A percentile compares a stretch with the other conserved stretches of the same genome.
Conservation (phyloP, 2,329 filamentous ascomycete species). For the Aspergillus sp. region DNA sequence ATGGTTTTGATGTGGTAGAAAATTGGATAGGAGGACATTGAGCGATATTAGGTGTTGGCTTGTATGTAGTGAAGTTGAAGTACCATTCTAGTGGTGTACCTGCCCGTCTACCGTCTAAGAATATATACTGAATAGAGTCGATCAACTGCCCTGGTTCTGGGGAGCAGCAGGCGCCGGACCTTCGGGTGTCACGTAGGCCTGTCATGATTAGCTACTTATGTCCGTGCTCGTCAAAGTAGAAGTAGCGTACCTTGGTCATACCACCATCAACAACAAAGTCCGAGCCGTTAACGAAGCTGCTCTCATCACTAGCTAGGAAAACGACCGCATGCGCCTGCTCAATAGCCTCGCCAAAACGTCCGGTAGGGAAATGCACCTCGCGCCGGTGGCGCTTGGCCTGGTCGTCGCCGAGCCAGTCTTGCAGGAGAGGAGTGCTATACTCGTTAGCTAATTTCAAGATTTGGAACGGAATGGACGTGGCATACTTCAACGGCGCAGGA, state of each 20-base stretch:
- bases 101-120: neutral
- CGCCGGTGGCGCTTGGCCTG: conserved; percentile 77
- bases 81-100: neutral
- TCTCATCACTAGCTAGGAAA: conserved; percentile 85
- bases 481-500: conserved; percentile 81
- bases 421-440: conserved; percentile 75
- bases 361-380: conserved; percentile 86
- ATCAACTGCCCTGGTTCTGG: conserved; percentile 49
- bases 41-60: neutral
- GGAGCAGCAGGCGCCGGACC: conserved; percentile 60
- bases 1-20: neutral
- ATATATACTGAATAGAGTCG: neutral
- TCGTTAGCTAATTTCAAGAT: conserved; percentile 1
- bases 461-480: neutral
- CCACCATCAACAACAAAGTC: conserved; percentile 97
- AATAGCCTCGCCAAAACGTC: conserved; percentile 89
- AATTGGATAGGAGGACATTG: neutral
- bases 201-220: conserved; percentile 13
- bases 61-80: neutral
- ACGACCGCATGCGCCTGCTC: conserved; percentile 90
- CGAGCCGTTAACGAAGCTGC: conserved; percentile 84
- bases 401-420: conserved; percentile 93
- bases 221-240: too few species aligned
- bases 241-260: conserved; percentile 71
- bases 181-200: conserved; percentile 73